phyloP scores from a whole-genome alignment of 192 early-diverging fungal genomes.

The Coemansia sp. region DNA sequence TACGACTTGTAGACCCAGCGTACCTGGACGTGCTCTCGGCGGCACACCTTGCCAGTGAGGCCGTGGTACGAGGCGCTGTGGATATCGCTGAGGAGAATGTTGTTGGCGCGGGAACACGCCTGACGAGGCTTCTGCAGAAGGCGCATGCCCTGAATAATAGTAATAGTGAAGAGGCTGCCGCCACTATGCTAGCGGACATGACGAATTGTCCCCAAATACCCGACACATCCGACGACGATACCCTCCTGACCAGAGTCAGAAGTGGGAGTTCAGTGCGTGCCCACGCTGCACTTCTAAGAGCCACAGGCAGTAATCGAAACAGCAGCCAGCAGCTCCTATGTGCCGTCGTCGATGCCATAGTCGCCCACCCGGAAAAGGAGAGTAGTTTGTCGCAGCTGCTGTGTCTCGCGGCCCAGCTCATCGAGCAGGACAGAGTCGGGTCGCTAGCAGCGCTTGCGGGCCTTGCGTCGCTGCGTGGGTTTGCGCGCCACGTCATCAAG shows the following conservation, averaged over 20 bases:
- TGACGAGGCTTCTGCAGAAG: conserved; percentile 3
- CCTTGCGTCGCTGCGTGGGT: conserved; percentile 5
- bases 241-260: conserved; percentile 8
- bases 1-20: conserved; percentile 31
- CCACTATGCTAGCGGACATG: conserved; percentile 19
- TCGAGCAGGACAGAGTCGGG: conserved; percentile 2
- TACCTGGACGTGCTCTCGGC: conserved; percentile 24
- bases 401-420: conserved; percentile 8
- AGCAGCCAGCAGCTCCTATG: not conserved
- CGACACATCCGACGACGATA: not conserved
- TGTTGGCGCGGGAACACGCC: conserved; percentile 8
- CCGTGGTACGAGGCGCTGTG: not conserved
- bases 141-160: not conserved
- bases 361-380: not conserved
- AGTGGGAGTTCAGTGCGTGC: not conserved
- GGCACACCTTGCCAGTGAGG: not conserved
- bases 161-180: conserved; percentile 5
- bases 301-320: not conserved
- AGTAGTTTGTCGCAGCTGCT: conserved; percentile 17
- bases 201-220: conserved; percentile 1
- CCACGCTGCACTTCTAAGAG: conserved; percentile 5
- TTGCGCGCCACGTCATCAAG: conserved; percentile 33
- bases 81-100: not conserved
- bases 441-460: conserved; percentile 1
- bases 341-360: not conserved